Percentiles rank a stretch among this genome's conserved stretches.
Evolutionary conservation across 176 grass and related monocot species (phyloP).

Genomic region (Carex pumila): DNA sequence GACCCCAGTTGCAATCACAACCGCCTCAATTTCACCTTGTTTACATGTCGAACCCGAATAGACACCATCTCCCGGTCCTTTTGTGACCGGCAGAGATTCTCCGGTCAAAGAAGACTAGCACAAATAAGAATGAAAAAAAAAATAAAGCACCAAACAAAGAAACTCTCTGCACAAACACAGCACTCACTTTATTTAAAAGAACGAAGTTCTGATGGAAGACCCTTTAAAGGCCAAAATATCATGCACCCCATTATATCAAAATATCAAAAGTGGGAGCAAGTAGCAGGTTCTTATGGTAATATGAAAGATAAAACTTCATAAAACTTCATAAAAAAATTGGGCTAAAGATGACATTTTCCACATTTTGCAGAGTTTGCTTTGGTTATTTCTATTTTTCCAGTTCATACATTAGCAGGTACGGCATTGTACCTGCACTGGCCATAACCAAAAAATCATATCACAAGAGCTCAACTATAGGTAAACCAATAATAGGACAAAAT

Average conservation of each 20-base stretch:
- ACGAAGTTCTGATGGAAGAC: background rate
- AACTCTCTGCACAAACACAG: background rate
- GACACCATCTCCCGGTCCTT: constrained; percentile 80
- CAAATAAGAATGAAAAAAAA: background rate
- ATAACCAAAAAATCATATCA: background rate
- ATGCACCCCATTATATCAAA: background rate
- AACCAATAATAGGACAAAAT: background rate
- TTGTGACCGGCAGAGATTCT: constrained; percentile 71
- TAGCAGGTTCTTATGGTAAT: background rate
- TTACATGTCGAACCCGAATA: constrained; percentile 95
- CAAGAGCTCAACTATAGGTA: background rate
- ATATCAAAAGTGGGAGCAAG: background rate
- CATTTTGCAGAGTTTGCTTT: background rate
- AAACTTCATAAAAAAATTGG: background rate
- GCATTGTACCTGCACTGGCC: background rate
- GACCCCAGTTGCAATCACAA: constrained; percentile 83
- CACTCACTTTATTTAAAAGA: background rate
- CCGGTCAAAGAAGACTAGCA: constrained; percentile 71
- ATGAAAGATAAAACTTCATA: background rate
- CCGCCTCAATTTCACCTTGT: constrained; percentile 82
- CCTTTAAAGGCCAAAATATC: background rate
- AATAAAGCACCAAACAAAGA: constrained; percentile 1
- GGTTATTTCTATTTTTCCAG: background rate
- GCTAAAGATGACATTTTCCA: background rate
- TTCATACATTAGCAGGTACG: background rate